phyloP scores from a whole-genome alignment of 352 stramenopile genomes.

The Pythium biforme region DNA sequence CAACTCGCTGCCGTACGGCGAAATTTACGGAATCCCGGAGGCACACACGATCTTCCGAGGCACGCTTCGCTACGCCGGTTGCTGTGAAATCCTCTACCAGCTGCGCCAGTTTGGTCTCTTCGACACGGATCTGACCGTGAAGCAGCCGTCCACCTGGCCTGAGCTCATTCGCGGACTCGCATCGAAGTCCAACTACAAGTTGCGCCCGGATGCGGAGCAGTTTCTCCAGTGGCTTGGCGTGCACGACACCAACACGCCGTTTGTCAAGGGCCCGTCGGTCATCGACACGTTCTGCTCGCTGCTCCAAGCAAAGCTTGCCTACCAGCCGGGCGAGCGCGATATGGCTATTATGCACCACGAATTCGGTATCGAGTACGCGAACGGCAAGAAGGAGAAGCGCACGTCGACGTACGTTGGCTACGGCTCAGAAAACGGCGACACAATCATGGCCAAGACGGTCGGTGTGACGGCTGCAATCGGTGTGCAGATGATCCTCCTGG shows the following conservation, averaged over 20 bases:
- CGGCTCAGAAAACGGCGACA: slow-evolving; percentile 87
- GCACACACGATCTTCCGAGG: slow-evolving; percentile 92
- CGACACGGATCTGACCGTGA: slow-evolving; percentile 52
- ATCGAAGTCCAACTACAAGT: slow-evolving; percentile 31
- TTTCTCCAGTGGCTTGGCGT: slow-evolving; percentile 83
- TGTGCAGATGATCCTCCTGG: slow-evolving; percentile 92
- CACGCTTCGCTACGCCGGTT: slow-evolving; percentile 93
- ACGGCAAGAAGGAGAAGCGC: slow-evolving; percentile 84
- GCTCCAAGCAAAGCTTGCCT: slow-evolving; percentile 89
- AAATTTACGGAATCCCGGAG: slow-evolving; percentile 94
- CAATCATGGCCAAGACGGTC: slow-evolving; percentile 96
- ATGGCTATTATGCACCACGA: slow-evolving; percentile 95
- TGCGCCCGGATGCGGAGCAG: slow-evolving; percentile 50
- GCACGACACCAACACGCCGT: slow-evolving; percentile 46
- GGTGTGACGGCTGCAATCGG: slow-evolving; percentile 93
- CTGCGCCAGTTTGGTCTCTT: slow-evolving; percentile 91
- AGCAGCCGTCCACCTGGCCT: slow-evolving; percentile 71
- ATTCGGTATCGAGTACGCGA: slow-evolving; percentile 76
- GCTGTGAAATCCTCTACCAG: slow-evolving; percentile 89
- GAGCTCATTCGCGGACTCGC: slow-evolving; percentile 74
- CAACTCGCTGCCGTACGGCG: slow-evolving; percentile 90
- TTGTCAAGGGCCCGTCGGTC: slow-evolving; percentile 54
- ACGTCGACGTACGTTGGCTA: slow-evolving; percentile 92
- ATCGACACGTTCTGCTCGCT: slow-evolving; percentile 86
- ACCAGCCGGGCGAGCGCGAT: slow-evolving; percentile 90